phyloP scores from a whole-genome alignment of 768 basidiomycete genomes.

The Mycena galopus region DNA sequence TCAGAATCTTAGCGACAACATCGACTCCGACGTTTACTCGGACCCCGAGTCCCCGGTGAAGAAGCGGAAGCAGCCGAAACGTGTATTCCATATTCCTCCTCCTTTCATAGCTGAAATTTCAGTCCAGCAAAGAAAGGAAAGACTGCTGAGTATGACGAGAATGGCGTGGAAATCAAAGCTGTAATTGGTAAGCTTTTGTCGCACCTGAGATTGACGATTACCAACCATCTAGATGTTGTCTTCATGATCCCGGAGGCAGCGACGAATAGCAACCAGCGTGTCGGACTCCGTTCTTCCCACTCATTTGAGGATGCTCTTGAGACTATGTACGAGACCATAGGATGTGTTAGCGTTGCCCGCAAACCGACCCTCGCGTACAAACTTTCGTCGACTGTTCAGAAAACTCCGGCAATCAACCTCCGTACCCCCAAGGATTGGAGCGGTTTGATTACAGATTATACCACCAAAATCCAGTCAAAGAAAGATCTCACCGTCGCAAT shows the following conservation, averaged over 20 bases:
- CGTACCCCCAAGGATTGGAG: background rate
- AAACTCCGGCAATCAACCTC: background rate
- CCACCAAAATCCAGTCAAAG: background rate
- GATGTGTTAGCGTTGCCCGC: background rate
- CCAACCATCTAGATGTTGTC: background rate
- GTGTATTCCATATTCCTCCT: no score
- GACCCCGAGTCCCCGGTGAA: background rate
- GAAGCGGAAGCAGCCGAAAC: no score
- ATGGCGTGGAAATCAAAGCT: background rate
- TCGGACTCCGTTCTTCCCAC: background rate
- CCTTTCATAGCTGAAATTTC: no score
- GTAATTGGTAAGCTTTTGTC: background rate
- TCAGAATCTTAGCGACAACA: background rate
- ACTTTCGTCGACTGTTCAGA: background rate
- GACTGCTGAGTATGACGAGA: background rate
- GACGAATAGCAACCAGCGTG: background rate
- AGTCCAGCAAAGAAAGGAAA: background rate
- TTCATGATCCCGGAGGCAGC: slow-evolving; percentile 3
- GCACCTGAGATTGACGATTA: background rate
- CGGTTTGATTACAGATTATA: background rate
- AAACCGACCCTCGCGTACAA: slow-evolving; percentile 1
- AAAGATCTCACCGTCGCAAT: background rate
- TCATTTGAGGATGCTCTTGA: slow-evolving; percentile 19
- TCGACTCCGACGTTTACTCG: background rate
- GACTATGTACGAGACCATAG: background rate